Conservation (phyloP, 345 rosid genomes). For the Populus nigra region DNA sequence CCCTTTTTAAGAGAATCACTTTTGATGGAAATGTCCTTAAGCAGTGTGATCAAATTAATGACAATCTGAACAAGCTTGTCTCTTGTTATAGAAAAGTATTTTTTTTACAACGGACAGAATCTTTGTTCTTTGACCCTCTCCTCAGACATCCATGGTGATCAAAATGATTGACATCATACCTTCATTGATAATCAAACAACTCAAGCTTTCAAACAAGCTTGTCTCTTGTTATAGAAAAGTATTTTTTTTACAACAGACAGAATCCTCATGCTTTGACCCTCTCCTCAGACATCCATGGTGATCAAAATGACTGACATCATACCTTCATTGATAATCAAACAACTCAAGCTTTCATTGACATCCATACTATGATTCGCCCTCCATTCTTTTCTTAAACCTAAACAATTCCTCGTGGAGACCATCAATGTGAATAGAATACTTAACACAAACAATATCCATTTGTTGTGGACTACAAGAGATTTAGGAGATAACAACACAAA, state of each 20-base stretch:
- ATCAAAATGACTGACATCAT: background rate
- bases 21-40: background rate
- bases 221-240: background rate
- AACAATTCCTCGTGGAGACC: background rate
- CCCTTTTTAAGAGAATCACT: background rate
- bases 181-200: background rate
- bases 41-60: background rate
- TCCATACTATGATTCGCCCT: background rate
- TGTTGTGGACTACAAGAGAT: background rate
- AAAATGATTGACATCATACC: background rate
- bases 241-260: background rate
- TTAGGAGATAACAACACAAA: slow-evolving; percentile 1
- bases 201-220: background rate
- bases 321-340: background rate
- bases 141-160: background rate
- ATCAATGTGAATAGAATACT: background rate
- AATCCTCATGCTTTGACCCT: background rate
- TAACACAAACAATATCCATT: background rate
- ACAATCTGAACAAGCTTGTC: background rate
- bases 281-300: background rate
- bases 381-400: background rate
- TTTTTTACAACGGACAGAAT: background rate
- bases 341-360: background rate
- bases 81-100: background rate
- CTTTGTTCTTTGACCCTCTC: background rate